Evolutionary conservation across 2,329 filamentous ascomycete genomes (phyloP).

Genomic region (Aphanocladium album): DNA sequence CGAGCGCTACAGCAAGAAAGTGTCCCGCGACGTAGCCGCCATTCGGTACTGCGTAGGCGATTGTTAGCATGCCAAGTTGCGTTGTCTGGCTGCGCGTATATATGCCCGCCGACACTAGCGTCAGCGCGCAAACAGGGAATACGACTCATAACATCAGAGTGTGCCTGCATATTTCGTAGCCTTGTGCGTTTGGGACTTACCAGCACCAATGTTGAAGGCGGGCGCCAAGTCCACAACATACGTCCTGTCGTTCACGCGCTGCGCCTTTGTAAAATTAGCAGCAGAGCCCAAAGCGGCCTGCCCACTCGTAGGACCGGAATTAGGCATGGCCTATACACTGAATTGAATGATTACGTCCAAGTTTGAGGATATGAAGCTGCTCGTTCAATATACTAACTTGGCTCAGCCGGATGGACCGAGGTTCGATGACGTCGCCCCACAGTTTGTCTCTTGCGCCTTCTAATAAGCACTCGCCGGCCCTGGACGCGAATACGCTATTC

Average conservation of each 20-base stretch:
- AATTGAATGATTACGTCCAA: neutral
- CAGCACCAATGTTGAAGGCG: conserved; percentile 14
- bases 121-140: neutral
- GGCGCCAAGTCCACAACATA: conserved; percentile 9
- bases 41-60: conserved; percentile 33
- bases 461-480: no score
- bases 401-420: neutral
- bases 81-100: neutral
- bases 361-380: neutral
- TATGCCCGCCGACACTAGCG: neutral
- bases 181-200: neutral
- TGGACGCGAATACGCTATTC: no score
- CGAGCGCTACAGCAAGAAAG: conserved; percentile 31
- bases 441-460: neutral
- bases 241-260: neutral
- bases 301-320: no score
- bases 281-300: neutral
- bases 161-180: neutral
- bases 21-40: conserved; percentile 41
- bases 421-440: neutral
- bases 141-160: neutral
- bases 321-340: neutral
- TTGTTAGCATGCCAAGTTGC: neutral
- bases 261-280: neutral
- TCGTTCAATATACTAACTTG: neutral